phyloP scores from a whole-genome alignment of 2,329 filamentous ascomycete genomes.

The Lasiodiplodia hormozganensis region DNA sequence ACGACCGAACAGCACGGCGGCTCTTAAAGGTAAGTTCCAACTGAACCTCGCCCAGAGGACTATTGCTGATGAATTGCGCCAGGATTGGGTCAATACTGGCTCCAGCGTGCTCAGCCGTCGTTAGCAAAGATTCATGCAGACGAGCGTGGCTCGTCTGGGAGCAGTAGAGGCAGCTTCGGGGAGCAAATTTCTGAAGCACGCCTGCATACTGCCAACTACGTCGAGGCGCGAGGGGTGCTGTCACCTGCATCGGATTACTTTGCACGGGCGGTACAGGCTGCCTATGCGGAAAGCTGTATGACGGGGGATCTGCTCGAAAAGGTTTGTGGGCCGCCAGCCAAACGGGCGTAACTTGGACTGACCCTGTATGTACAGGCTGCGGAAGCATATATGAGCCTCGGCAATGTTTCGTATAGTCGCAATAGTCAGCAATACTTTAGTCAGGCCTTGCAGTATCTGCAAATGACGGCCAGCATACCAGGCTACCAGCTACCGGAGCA shows the following conservation, averaged over 20 bases:
- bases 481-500: slow-evolving; percentile 53
- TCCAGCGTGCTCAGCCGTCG: slow-evolving; percentile 57
- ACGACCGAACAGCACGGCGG: slow-evolving; percentile 52
- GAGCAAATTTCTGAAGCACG: slow-evolving; percentile 36
- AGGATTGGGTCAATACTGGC: slow-evolving; percentile 61
- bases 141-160: slow-evolving; percentile 48
- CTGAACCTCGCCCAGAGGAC: slow-evolving; percentile 44
- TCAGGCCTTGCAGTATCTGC: slow-evolving; percentile 55
- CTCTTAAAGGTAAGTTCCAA: slow-evolving; percentile 47
- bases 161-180: slow-evolving; percentile 42
- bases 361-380: slow-evolving; percentile 48
- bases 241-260: slow-evolving; percentile 61
- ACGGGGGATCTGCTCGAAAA: slow-evolving; percentile 54
- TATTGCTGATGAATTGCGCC: slow-evolving; percentile 46
- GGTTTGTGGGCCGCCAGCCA: slow-evolving; percentile 40
- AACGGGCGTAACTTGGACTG: slow-evolving; percentile 17
- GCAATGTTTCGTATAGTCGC: slow-evolving; percentile 56
- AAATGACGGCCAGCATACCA: slow-evolving; percentile 50
- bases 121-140: slow-evolving; percentile 56
- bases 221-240: slow-evolving; percentile 59
- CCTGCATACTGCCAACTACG: slow-evolving; percentile 52
- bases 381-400: slow-evolving; percentile 60
- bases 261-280: slow-evolving; percentile 53
- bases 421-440: slow-evolving; percentile 54
- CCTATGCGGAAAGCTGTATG: slow-evolving; percentile 46